phyloP scores from a whole-genome alignment of 305 asterid genomes.

The Fraxinus nigra region DNA sequence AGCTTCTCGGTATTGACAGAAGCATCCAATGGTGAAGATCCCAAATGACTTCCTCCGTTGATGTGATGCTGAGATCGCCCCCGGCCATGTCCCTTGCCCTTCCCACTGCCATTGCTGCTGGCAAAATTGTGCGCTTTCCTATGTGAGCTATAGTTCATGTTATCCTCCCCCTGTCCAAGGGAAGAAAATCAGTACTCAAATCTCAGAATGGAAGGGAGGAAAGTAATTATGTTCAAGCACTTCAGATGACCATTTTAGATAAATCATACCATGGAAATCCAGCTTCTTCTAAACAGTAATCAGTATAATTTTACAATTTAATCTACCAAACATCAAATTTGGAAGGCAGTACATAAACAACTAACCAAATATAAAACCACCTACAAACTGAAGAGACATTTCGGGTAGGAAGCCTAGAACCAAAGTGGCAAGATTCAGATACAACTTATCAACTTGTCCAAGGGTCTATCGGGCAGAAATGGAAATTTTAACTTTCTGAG shows the following conservation, averaged over 20 bases:
- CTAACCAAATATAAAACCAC: background rate
- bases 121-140: conserved; percentile 50
- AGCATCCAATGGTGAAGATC: conserved; percentile 33
- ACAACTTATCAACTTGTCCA: background rate
- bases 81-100: conserved; percentile 54
- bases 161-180: conserved; percentile 49
- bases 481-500: background rate
- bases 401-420: background rate
- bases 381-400: background rate
- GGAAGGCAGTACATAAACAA: conserved; percentile 4
- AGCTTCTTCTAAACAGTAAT: background rate
- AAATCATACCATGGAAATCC: background rate
- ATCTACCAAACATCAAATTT: background rate
- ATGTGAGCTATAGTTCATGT: conserved; percentile 29
- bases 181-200: conserved; percentile 15
- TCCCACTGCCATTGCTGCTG: conserved; percentile 40
- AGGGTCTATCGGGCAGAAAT: background rate
- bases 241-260: background rate
- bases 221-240: conserved; percentile 1
- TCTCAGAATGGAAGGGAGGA: background rate
- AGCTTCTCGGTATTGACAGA: conserved; percentile 42
- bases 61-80: conserved; percentile 44
- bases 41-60: conserved; percentile 34
- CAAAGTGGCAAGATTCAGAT: background rate
- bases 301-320: background rate